phyloP scores from a whole-genome alignment of 352 stramenopile genomes.

The Phytophthora meadii region DNA sequence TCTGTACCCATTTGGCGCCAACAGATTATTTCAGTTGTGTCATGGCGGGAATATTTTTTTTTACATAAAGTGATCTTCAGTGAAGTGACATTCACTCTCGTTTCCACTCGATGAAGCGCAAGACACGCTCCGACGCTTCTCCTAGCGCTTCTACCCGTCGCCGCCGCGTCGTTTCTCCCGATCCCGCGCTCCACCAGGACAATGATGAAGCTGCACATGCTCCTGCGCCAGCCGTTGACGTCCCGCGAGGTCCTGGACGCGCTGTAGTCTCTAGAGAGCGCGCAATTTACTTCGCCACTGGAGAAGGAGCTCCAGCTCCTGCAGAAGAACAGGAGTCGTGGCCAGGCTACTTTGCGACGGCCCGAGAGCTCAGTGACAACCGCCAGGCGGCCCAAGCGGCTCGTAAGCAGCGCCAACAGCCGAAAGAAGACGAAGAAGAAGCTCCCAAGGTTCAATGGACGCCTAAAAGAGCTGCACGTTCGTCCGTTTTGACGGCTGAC shows the following conservation, averaged over 20 bases:
- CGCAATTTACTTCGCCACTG: constrained; percentile 59
- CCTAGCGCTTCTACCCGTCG: constrained; percentile 12
- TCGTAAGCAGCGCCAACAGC: constrained; percentile 49
- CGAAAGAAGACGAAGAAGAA: constrained; percentile 24
- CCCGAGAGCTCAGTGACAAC: constrained; percentile 64
- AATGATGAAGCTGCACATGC: not conserved
- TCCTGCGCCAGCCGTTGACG: not conserved
- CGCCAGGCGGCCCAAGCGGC: constrained; percentile 65
- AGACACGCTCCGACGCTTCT: constrained; percentile 16
- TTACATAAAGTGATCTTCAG: constrained; percentile 2
- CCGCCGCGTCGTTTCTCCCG: not conserved
- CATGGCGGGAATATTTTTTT: constrained; percentile 12
- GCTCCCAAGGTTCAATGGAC: constrained; percentile 46
- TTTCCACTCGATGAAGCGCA: constrained; percentile 44
- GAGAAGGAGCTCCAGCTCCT: constrained; percentile 15
- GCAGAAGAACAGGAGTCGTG: constrained; percentile 48
- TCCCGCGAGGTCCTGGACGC: constrained; percentile 25
- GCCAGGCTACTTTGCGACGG: constrained; percentile 83
- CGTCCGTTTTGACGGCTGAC: constrained; percentile 54
- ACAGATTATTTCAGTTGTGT: not conserved
- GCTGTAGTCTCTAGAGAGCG: constrained; percentile 47
- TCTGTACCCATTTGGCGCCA: constrained; percentile 13
- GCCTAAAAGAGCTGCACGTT: constrained; percentile 58
- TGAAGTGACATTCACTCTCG: constrained; percentile 11
- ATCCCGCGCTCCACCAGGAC: not conserved